A percentile compares a stretch with the other conserved stretches of the same genome.
phyloP scores from a whole-genome alignment of 2,329 filamentous ascomycete species.

The Grosmannia serpens region DNA sequence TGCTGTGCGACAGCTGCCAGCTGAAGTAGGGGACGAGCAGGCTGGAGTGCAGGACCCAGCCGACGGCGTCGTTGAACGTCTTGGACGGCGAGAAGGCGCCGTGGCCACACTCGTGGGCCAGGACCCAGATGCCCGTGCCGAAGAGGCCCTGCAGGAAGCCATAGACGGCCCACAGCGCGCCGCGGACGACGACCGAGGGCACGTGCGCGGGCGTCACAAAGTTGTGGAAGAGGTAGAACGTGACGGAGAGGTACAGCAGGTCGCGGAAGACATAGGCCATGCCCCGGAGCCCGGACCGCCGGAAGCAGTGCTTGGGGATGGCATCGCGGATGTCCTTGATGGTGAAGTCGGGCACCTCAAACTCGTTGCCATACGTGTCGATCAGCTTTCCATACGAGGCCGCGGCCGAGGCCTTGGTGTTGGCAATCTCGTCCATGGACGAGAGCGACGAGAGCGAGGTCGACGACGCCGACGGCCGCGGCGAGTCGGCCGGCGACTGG shows the following conservation, averaged over 20 bases:
- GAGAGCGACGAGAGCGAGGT: conserved; percentile 87
- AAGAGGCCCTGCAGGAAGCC: conserved; percentile 85
- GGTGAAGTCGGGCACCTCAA: conserved; percentile 86
- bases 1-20: conserved; percentile 98
- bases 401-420: conserved; percentile 13
- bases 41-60: conserved; percentile 80
- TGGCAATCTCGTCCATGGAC: conserved; percentile 51
- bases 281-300: conserved; percentile 67
- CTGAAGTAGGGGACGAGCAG: conserved; percentile 92
- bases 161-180: conserved; percentile 51
- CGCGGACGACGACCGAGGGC: conserved; percentile 56
- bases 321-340: conserved; percentile 96
- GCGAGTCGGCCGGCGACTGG: conserved; percentile 48
- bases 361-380: conserved; percentile 91
- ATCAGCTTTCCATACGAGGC: conserved; percentile 54
- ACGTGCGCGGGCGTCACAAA: conserved; percentile 79
- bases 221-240: conserved; percentile 82
- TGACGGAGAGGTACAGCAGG: conserved; percentile 55
- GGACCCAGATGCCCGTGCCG: conserved; percentile 87
- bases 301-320: conserved; percentile 94
- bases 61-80: conserved; percentile 79
- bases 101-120: conserved; percentile 97
- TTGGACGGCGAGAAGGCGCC: conserved; percentile 93
- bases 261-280: conserved; percentile 80
- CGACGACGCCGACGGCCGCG: conserved; percentile 58